Evolutionary conservation across 768 basidiomycete species (phyloP).

Genomic region (Russula sp.): DNA sequence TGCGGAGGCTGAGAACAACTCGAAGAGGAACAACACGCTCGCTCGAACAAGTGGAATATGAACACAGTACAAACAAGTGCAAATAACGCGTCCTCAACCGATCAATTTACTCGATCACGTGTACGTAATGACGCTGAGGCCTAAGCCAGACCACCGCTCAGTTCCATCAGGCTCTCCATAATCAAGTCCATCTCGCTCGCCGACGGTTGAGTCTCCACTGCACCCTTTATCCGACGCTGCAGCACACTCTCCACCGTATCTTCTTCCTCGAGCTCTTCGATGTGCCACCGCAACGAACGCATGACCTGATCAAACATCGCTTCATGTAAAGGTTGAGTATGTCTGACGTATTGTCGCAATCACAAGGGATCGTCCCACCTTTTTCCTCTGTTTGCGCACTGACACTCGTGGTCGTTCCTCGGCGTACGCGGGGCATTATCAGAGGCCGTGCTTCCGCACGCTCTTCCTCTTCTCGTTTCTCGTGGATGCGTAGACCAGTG

Average conservation of each 20-base stretch:
- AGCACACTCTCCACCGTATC: slow-evolving; percentile 43
- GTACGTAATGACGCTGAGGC: not conserved
- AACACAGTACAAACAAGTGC: slow-evolving; percentile 22
- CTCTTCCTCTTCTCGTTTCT: slow-evolving; percentile 41
- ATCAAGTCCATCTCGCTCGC: slow-evolving; percentile 41
- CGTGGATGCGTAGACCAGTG: slow-evolving; percentile 38
- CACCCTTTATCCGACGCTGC: slow-evolving; percentile 39
- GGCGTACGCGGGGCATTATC: slow-evolving; percentile 35
- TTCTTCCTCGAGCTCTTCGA: slow-evolving; percentile 46
- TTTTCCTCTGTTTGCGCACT: slow-evolving; percentile 38
- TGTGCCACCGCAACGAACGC: slow-evolving; percentile 38
- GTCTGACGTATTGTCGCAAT: not conserved
- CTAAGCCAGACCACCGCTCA: not conserved
- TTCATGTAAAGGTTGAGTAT: slow-evolving; percentile 26
- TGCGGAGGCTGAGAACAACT: slow-evolving; percentile 10
- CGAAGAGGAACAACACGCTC: not conserved
- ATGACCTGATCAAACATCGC: slow-evolving; percentile 42
- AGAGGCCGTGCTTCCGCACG: slow-evolving; percentile 35
- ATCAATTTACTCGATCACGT: slow-evolving; percentile 9
- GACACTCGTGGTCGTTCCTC: slow-evolving; percentile 33
- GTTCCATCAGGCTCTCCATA: slow-evolving; percentile 43
- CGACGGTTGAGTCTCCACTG: slow-evolving; percentile 39
- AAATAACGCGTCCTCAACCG: slow-evolving; percentile 25
- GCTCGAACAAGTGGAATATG: slow-evolving; percentile 15
- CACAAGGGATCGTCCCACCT: slow-evolving; percentile 33